Evolutionary conservation across 2,329 filamentous ascomycete species (phyloP), one percentile per base, ranked within the genome.

Genomic region (Cladosporium sp.): DNA sequence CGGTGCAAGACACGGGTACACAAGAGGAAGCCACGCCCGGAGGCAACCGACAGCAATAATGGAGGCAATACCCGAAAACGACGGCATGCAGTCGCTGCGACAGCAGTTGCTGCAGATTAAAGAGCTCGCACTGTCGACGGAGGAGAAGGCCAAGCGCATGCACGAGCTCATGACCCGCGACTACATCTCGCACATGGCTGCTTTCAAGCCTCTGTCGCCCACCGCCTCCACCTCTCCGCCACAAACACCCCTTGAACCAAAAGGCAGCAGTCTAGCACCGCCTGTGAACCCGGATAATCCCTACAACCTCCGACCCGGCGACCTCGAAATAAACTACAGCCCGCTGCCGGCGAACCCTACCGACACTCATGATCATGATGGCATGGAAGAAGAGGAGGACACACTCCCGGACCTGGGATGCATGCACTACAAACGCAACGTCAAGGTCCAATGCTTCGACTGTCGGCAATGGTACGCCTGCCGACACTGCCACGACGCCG

Each of bases 391-490:
- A 14, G 83, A 83, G 52, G 83, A 84, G 49, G 79, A 82, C 2
- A 73, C 75, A 18, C 69, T 75, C 1, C 82, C 79, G 3, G 80
- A 83, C 34, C 80, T 97, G 5, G 95, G 95, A 0, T 99, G 95
- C 77, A 84, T 90, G 73, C 95, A 99, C 79, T 99, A 99, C 78
- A 92, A 92, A 75, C 88, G 95, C 69, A 98, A 98, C 73, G 92
- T 99, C 72, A 98, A 98, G 78, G 82, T 98, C 38, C 93, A 99
- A 80, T 99, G 95, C 78, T 92, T 87, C 70, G 90, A 91, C 30
- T 99, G 95, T 80, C 87, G 90, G 72, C 89, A 87, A 73, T 99
- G 95, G 95, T 96, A 97, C 75, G 92, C 94, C 0, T 99, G 95
- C 77, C 90, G 95, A 21, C 90, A 98, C 75, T 99, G 95, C 75